phyloP scores from a whole-genome alignment of 176 grass and related monocot genomes.

The Avena atlantica region DNA sequence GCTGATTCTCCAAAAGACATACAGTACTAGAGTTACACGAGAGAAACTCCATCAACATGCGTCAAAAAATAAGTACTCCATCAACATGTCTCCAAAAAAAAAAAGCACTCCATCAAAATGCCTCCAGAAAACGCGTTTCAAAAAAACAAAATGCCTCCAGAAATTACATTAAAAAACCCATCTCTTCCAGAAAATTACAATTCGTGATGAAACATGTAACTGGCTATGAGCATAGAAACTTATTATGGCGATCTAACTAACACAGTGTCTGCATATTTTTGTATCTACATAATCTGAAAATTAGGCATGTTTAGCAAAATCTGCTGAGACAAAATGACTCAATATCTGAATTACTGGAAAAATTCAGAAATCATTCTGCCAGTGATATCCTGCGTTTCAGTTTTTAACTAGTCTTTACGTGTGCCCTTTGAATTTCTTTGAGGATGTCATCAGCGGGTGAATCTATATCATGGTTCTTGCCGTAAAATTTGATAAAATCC shows the following conservation, averaged over 20 bases:
- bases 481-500: slow-evolving; percentile 82
- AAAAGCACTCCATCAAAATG: not conserved
- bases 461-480: slow-evolving; percentile 80
- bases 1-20: not conserved
- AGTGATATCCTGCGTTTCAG: not conserved
- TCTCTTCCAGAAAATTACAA: not conserved
- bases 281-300: not conserved
- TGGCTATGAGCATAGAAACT: not conserved
- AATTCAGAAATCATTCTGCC: not conserved
- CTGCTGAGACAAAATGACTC: not conserved
- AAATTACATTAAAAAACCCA: not conserved
- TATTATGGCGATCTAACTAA: not conserved
- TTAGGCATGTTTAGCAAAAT: not conserved
- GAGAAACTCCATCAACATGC: not conserved
- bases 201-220: not conserved
- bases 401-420: slow-evolving; percentile 2
- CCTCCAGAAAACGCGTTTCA: not conserved
- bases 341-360: not conserved
- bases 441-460: slow-evolving; percentile 67
- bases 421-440: slow-evolving; percentile 61
- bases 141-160: not conserved
- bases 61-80: too few species aligned
- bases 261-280: not conserved
- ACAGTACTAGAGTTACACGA: not conserved
- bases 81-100: too few species aligned